Evolutionary conservation across 2,329 filamentous ascomycete species (phyloP).

Genomic region (Fusarium sp.): DNA sequence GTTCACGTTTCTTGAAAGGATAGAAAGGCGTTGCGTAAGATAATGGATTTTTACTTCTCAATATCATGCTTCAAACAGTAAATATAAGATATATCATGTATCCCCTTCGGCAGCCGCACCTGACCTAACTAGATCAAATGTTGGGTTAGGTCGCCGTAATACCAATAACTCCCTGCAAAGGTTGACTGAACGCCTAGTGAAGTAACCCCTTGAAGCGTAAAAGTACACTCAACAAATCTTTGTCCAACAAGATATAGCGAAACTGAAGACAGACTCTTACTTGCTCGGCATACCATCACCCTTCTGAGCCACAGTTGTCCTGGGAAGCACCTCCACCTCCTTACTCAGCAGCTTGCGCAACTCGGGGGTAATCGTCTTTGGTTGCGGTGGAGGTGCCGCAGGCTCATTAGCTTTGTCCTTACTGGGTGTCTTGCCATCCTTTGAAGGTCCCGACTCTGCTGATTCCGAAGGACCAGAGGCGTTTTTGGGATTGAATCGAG

Average conservation of each 20-base stretch:
- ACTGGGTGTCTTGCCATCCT: conserved; percentile 32
- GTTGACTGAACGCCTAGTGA: neutral
- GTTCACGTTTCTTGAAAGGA: conserved; percentile 23
- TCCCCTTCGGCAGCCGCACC: neutral
- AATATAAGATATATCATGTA: conserved; percentile 3
- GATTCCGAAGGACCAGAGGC: conserved; percentile 31
- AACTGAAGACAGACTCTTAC: conserved; percentile 13
- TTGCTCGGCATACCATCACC: conserved; percentile 52
- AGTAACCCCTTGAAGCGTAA: conserved; percentile 10
- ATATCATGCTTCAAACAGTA: neutral
- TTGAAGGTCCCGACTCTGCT: conserved; percentile 12
- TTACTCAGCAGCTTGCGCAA: conserved; percentile 64
- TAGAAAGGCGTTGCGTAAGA: conserved; percentile 44
- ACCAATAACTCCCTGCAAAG: conserved; percentile 35
- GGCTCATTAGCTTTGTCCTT: conserved; percentile 55
- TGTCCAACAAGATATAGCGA: neutral
- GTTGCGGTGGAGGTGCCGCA: conserved; percentile 47
- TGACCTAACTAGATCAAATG: neutral
- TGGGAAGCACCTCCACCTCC: conserved; percentile 58
- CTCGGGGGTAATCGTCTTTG: conserved; percentile 67
- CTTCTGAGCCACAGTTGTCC: conserved; percentile 50
- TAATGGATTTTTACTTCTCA: conserved; percentile 22
- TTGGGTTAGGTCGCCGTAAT: neutral
- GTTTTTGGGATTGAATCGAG: conserved; percentile 42
- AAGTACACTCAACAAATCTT: conserved; percentile 20